A percentile compares a stretch with the other conserved stretches of the same genome.
These are phyloP conservation scores for Hypoxylon rickii DNA, from an alignment of 495 filamentous ascomycete genomes.

Conservation along the genomic window DNA sequence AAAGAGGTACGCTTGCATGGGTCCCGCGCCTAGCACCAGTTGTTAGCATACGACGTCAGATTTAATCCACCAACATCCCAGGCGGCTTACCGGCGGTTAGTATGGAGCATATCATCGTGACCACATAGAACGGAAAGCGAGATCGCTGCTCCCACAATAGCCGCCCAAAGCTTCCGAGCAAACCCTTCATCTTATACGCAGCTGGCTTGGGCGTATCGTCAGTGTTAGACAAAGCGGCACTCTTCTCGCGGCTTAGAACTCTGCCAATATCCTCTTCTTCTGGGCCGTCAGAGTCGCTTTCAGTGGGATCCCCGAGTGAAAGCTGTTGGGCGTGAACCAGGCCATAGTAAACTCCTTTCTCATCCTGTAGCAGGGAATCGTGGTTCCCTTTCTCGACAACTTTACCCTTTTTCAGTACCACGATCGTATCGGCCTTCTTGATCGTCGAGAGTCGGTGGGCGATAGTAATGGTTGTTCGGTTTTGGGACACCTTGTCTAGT, in stretches of 20 bases:
- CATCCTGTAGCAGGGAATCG: slow-evolving; percentile 63
- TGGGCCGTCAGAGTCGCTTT: slow-evolving; percentile 36
- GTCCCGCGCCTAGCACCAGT: slow-evolving; percentile 36
- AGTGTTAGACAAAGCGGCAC: slow-evolving; percentile 43
- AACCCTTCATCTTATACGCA: slow-evolving; percentile 41
- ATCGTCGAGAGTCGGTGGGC: slow-evolving; percentile 75
- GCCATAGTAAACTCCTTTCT: slow-evolving; percentile 60
- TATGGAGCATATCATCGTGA: slow-evolving; percentile 45
- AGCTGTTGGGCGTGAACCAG: slow-evolving; percentile 63
- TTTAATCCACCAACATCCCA: neutral
- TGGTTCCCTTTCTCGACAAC: slow-evolving; percentile 76
- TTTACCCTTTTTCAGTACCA: slow-evolving; percentile 63
- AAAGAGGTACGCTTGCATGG: slow-evolving; percentile 52
- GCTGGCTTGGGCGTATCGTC: slow-evolving; percentile 22
- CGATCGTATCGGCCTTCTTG: slow-evolving; percentile 69
- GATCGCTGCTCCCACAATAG: slow-evolving; percentile 50
- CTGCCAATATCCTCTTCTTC: slow-evolving; percentile 48
- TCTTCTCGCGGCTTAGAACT: slow-evolving; percentile 53
- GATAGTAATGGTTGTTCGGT: slow-evolving; percentile 78
- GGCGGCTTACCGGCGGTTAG: slow-evolving; percentile 39
- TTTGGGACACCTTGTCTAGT: slow-evolving; percentile 67
- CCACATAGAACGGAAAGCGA: slow-evolving; percentile 42
- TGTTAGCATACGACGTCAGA: slow-evolving; percentile 8
- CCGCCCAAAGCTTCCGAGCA: slow-evolving; percentile 53
- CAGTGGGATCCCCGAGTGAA: slow-evolving; percentile 37